Percentiles rank a stretch among this genome's conserved stretches.
phyloP scores from a whole-genome alignment of 1,139 yeast species.

The Geotrichum fermentans region DNA sequence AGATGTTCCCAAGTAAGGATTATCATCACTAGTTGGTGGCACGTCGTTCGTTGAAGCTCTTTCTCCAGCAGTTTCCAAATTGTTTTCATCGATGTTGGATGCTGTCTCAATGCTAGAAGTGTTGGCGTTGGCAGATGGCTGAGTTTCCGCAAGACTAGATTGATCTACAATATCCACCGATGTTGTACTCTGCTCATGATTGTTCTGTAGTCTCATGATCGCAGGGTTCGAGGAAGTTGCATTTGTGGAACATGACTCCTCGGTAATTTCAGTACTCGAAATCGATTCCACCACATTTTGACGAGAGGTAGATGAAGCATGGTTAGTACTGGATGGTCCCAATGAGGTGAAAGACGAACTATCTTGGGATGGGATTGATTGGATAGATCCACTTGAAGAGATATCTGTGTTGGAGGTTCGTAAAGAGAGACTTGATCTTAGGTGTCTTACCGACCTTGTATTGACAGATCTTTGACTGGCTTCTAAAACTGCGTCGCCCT shows the following conservation, averaged over 20 bases:
- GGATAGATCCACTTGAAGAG: neutral
- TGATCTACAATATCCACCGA: constrained; percentile 7
- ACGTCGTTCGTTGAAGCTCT: neutral
- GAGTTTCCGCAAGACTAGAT: neutral
- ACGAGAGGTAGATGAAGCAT: neutral
- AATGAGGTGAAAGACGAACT: neutral
- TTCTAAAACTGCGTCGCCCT: neutral
- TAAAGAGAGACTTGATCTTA: neutral
- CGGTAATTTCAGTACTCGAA: neutral
- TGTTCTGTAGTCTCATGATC: neutral
- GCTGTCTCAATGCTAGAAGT: neutral
- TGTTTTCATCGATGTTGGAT: neutral
- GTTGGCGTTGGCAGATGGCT: neutral
- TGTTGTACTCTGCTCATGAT: neutral
- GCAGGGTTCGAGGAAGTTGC: neutral
- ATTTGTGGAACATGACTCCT: neutral
- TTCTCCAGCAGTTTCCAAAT: neutral
- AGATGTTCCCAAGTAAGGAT: neutral
- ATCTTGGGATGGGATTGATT: neutral
- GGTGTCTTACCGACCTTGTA: too few relatives aligned
- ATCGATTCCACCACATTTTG: neutral
- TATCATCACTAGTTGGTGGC: neutral
- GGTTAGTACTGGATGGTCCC: neutral
- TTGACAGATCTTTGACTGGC: too few relatives aligned
- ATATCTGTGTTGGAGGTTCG: neutral